Base-by-base conservation (phyloP, 352 stramenopile genomes). In the Phytophthora pluvialis region DNA sequence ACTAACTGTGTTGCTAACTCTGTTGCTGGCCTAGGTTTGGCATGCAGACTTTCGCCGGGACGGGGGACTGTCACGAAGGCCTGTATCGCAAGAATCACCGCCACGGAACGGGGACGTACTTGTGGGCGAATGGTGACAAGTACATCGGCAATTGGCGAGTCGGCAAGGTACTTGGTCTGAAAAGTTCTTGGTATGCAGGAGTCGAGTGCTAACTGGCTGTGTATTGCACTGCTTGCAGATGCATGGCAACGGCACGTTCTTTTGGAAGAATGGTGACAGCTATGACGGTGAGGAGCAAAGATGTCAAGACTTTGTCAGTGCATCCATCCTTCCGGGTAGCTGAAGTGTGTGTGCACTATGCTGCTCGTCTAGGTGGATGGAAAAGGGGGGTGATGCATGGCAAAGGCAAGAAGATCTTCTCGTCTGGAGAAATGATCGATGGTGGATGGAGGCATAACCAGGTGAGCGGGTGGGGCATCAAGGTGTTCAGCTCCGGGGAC, bases 71-170 rank as follows among this genome's bases (percentile, higher is more conserved):
- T 15, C 88, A 96, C 36, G 89, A 97, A 81, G 88, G 88, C 8
- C 88, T 94, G 65, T 97, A 95, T 66, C 72, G 88, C 46, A 94
- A 93, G 61, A 91, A 89, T 60, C 81, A 91, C 50, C 84, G 89
- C 26, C 84, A 97, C 58, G 89, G 89, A 18, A 80, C 78, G 50
- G 88, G 88, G 15, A 95, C 87, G 42, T 97, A 94, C 48, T 70
- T 95, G 40, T 97, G 89, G 89, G 70, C 86, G 2, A 97, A 97
- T 61, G 89, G 89, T 1, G 89, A 97, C 73, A 95, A 94, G 63
- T 97, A 95, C 64, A 78, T 95, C 13, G 89, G 89, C 7, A 81
- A 94, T 64, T 97, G 86, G 74, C 81, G 83, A 39, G 74, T 88
- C 15, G 86, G 86, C 45, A 91, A 91, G 77, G 86, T 91, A 58